Conservation (phyloP, 306 rosid species). For the Castanopsis chinensis region DNA sequence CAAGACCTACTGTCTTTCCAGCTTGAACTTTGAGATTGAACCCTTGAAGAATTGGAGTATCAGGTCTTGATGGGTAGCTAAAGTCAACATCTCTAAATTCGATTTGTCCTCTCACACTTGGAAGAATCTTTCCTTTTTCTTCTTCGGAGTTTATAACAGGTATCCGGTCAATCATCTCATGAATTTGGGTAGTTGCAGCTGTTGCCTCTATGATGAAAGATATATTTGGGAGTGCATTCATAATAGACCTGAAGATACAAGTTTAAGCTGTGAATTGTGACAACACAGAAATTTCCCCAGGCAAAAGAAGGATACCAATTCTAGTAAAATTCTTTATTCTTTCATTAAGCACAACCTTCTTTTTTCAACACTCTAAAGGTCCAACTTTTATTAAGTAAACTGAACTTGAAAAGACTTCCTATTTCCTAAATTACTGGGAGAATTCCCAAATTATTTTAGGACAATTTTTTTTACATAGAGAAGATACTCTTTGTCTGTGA, state of each 20-base stretch:
- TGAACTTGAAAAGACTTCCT: no score
- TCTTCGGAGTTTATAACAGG: slow-evolving; percentile 18
- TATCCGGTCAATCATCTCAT: slow-evolving; percentile 36
- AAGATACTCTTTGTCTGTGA: neutral
- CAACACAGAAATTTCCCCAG: no score
- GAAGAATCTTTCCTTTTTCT: slow-evolving; percentile 42
- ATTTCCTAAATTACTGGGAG: no score
- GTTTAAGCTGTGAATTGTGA: no score
- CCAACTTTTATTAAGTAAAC: no score
- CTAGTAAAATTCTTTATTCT: no score
- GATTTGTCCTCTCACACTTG: slow-evolving; percentile 50
- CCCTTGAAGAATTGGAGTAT: slow-evolving; percentile 60
- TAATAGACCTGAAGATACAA: slow-evolving; percentile 44
- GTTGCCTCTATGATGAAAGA: slow-evolving; percentile 53
- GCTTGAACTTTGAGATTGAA: slow-evolving; percentile 56
- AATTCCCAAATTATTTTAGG: neutral
- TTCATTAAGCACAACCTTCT: no score
- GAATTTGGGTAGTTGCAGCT: slow-evolving; percentile 47
- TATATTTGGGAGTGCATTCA: slow-evolving; percentile 77
- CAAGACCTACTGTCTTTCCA: slow-evolving; percentile 66
- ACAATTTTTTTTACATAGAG: neutral
- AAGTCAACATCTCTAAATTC: slow-evolving; percentile 59
- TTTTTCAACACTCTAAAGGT: no score
- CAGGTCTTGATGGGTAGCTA: slow-evolving; percentile 75
- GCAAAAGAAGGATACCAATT: no score